A percentile compares a stretch with the other conserved stretches of the same genome.
Evolutionary conservation across 805 yeast species (phyloP).

Genomic region (Saturnispora silvae): DNA sequence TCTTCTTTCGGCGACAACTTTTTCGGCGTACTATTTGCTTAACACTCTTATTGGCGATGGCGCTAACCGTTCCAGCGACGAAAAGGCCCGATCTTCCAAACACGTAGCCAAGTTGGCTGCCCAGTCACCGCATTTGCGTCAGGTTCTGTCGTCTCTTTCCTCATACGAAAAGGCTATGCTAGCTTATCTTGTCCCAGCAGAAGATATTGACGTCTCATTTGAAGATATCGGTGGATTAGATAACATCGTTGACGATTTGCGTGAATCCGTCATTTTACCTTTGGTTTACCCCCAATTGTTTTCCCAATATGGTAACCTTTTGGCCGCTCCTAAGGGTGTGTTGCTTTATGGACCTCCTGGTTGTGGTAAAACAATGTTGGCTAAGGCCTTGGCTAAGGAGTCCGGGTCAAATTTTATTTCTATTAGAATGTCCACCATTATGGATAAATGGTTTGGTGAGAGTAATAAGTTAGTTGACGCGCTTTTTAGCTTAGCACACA

Average conservation of each 20-base stretch:
- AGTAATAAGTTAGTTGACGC: conserved; percentile 91
- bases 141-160: conserved; percentile 35
- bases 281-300: conserved; percentile 70
- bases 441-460: conserved; percentile 98
- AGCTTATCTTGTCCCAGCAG: conserved; percentile 72
- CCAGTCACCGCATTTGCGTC: conserved; percentile 46
- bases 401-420: conserved; percentile 87
- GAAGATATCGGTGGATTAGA: conserved; percentile 86
- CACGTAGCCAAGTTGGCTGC: conserved; percentile 48
- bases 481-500: conserved; percentile 77
- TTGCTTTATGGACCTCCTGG: conserved; percentile 93
- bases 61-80: conserved; percentile 40
- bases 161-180: conserved; percentile 72
- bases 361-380: conserved; percentile 95
- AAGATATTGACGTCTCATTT: conserved; percentile 68
- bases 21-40: conserved; percentile 41
- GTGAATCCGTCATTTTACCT: conserved; percentile 85
- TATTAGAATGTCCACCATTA: conserved; percentile 82
- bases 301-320: conserved; percentile 50
- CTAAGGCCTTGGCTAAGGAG: conserved; percentile 88
- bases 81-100: conserved; percentile 48
- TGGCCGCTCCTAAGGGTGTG: conserved; percentile 93
- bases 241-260: conserved; percentile 67
- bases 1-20: conserved; percentile 42
- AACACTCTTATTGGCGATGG: conserved; percentile 21